Conservation (phyloP, 2,329 filamentous ascomycete genomes). For the Fusarium longipes region DNA sequence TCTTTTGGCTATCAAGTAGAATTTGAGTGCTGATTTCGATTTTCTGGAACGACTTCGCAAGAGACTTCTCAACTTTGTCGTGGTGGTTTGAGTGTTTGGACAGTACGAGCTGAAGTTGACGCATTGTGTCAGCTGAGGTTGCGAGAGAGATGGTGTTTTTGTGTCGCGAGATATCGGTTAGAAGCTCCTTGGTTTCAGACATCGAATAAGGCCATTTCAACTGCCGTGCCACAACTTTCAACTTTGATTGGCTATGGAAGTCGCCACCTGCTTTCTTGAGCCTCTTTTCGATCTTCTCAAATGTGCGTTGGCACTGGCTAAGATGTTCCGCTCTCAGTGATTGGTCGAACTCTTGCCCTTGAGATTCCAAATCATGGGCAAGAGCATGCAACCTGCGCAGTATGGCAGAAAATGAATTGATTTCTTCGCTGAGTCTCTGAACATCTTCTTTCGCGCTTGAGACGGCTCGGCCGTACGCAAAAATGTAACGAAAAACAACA, state of each 20-base stretch:
- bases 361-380: background rate
- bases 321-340: background rate
- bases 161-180: background rate
- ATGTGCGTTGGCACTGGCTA: background rate
- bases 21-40: constrained; percentile 5
- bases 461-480: background rate
- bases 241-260: rapidly evolving
- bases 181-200: constrained; percentile 2
- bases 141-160: constrained; percentile 13
- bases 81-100: background rate
- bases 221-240: rapidly evolving
- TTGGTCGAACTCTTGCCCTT: background rate
- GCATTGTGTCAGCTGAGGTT: constrained; percentile 1
- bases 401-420: background rate
- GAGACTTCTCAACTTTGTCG: rapidly evolving
- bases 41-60: background rate
- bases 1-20: background rate
- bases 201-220: constrained; percentile 24
- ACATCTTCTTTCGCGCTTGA: background rate
- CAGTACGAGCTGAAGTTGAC: background rate
- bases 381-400: background rate
- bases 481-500: background rate
- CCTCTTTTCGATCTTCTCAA: background rate
- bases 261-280: background rate
- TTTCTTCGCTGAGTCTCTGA: background rate